Evolutionary conservation across 371 early-diverging fungal genomes (phyloP).

Genomic region (Blakeslea trispora): DNA sequence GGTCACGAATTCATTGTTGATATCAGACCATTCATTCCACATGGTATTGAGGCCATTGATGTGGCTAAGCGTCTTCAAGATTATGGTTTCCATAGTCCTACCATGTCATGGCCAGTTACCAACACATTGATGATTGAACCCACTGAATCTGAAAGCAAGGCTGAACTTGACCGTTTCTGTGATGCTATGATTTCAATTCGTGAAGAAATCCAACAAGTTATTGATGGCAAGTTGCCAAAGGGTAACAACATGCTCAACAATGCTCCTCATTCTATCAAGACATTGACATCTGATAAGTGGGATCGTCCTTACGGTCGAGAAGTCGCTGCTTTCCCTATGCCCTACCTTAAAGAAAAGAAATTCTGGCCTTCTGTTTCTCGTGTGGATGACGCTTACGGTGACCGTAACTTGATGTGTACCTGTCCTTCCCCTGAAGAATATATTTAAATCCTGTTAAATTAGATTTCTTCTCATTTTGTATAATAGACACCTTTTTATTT

Average conservation of each 20-base stretch:
- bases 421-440: slow-evolving; percentile 74
- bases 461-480: slow-evolving; percentile 3
- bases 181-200: slow-evolving; percentile 97
- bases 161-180: slow-evolving; percentile 94
- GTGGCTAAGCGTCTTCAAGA: slow-evolving; percentile 98
- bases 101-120: slow-evolving; percentile 98
- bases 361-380: slow-evolving; percentile 94
- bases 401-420: slow-evolving; percentile 91
- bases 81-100: slow-evolving; percentile 97
- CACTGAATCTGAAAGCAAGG: slow-evolving; percentile 94
- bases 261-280: slow-evolving; percentile 87
- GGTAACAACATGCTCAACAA: slow-evolving; percentile 85
- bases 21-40: slow-evolving; percentile 80
- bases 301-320: slow-evolving; percentile 82
- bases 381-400: slow-evolving; percentile 95
- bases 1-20: slow-evolving; percentile 99
- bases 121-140: slow-evolving; percentile 99
- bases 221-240: slow-evolving; percentile 79
- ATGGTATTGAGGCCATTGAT: slow-evolving; percentile 91
- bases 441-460: slow-evolving; percentile 14
- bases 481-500: slow-evolving; percentile 1
- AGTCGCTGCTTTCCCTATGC: slow-evolving; percentile 90
- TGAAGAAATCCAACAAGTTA: slow-evolving; percentile 85
- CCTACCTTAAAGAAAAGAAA: slow-evolving; percentile 80
- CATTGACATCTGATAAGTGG: slow-evolving; percentile 80